Base-by-base conservation (phyloP, 1,139 yeast genomes). In the Debaryomyces sp. region DNA sequence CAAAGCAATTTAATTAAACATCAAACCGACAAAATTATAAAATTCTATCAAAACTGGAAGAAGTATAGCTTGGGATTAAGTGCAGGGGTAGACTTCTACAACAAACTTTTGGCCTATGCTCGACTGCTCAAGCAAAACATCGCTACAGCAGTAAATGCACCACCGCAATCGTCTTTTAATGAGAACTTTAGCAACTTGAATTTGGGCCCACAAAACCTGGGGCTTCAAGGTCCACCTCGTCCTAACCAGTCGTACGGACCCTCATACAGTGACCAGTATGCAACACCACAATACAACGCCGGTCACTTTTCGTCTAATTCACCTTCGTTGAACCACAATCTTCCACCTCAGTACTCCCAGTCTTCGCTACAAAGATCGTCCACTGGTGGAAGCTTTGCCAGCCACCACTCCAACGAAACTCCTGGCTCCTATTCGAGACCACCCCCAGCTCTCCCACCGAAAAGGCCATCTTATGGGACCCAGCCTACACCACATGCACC, bases 31-130 rank as follows among this genome's bases (percentile, higher is more conserved):
- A 71, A 71, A 39, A 71, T 85, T 35, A 71, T 71, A 5, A 69
- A 73, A 41, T 78, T 87, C 50, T 74, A 83, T 27, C 78, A 84
- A 0, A 73, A 71, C 49, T 90, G 94, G 86, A 75, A 69, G 32
- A 76, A 78, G 27, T 85, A 85, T 55, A 68, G 73, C 15, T 69
- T 70, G 8, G 96, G 96, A 2, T 66, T 83, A 48, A 65, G 68
- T 10, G 83, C 81, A 54, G 96, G 96, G 0, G 61, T 67, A 12
- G 76, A 70, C 10, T 88, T 90, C 58, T 92, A 92, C 63, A 68
- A 70, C 3, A 79, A 82, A 41, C 67, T 91, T 42, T 64, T 75
- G 27, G 67, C 67, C 12, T 80, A 76, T 56, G 77, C 82, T 2
- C 57, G 64, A 3, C 65, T 69, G 5, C 61, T 81, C 39, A 67